Evolutionary conservation across 2,329 filamentous ascomycete species (phyloP), one percentile per base, ranked within the genome.

Genomic region (Grosmannia huntii): DNA sequence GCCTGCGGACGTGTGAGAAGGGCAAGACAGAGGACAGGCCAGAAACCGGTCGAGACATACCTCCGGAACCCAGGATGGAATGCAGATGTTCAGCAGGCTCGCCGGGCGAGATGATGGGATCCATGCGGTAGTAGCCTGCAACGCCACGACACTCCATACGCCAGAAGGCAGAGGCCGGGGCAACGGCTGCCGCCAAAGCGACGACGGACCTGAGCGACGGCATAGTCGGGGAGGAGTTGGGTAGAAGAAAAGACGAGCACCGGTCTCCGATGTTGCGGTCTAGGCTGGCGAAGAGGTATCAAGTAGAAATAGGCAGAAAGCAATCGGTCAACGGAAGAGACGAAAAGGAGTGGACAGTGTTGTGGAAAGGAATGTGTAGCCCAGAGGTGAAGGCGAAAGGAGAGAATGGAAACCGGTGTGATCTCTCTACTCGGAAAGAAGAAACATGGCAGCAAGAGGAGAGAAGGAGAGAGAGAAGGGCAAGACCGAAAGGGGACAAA

Each of bases 131-230:
- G 59, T 89, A 69, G 62, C 84, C 88, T 63, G 84, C 76, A 53
- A 80, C 79, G 58, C 83, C 84, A 64, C 82, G 86, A 71, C 90
- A 96, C 66, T 89, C 86, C 80, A 96, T 87, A 68, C 90, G 89
- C 89, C 89, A 96, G 72, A 96, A 96, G 60, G 87, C 90, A 64
- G 52, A 41, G 57, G 60, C 61, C 56, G 62, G 60, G n/a, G 46
- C 21, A 38, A 57, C 41, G 46, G 55, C 55, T 7, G 60, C 52
- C 36, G 61, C 56, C 58, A 62, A 23, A 53, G 61, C 21, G 48
- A 61, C 55, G 19, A 58, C 4, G 5, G 33, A 23, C 7, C 5
- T 33, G 10, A 56, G 10, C 11, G 44, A 36, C 7, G 46, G 14
- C 46, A 51, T 56, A 21, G 1, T 33, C n/a, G 27, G 4, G 31